Evolutionary conservation across 2,329 filamentous ascomycete species (phyloP), one percentile per base, ranked within the genome.

Genomic region (Paracamarosporium sp.): DNA sequence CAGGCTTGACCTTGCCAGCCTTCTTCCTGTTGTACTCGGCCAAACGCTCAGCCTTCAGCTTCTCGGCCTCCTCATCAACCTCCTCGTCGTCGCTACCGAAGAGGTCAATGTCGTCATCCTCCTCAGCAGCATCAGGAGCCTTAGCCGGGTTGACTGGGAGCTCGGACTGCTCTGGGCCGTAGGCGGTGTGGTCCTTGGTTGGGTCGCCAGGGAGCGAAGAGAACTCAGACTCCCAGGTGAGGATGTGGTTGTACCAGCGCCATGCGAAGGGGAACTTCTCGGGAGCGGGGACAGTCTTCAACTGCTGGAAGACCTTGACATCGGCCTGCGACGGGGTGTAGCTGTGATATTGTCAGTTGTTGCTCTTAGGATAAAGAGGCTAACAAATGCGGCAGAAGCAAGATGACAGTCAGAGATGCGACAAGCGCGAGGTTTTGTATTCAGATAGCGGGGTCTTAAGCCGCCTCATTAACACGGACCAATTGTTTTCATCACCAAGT

Each of bases 231-330:
- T 96, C 89, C 84, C 91, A 97, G 72, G 91, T 90, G 79, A 91
- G 88, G 78, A 97, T 92, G 88, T 99, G 94, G 88, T 96, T 97
- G 89, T 97, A 97, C 95, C 95, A 99, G 81, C 95, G 90, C 77
- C 92, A 92, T 76, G 90, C 93, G 84, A 97, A 86, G 75, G 94
- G 93, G 88, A 90, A 97, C 85, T 96, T 96, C 80, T 85, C 84
- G 74, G 90, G 86, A 69, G 90, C 88, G 72, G 95, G 95, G 60
- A 87, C 81, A 70, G 85, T 81, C 76, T 85, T 88, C 79, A 97
- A 81, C 75, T 91, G 91, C 88, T 98, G 96, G 91, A 91, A 98
- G 83, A 88, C 88, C 81, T 90, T 91, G 75, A 96, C 94, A 85
- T 99, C 95, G 82, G 95, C 95, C 86, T 99, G 95, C 73, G 92